Conservation (phyloP, 495 filamentous ascomycete genomes). For the Staphylotrichum longicolle region DNA sequence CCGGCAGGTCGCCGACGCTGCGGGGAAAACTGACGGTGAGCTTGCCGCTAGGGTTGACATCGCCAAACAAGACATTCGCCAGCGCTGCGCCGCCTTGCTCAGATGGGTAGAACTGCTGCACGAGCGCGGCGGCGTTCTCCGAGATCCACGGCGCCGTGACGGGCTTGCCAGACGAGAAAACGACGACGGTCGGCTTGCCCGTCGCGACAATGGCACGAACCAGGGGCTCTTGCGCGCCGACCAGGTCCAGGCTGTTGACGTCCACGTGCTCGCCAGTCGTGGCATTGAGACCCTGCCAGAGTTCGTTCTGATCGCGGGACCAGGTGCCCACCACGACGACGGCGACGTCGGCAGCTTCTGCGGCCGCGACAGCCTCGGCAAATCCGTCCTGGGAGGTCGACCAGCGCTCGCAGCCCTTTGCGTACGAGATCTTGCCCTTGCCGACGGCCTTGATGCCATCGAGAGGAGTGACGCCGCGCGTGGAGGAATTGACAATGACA, state of each 20-base stretch:
- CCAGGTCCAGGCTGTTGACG: slow-evolving; percentile 57
- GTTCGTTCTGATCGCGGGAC: slow-evolving; percentile 64
- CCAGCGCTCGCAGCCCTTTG: slow-evolving; percentile 71
- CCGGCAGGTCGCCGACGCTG: slow-evolving; percentile 61
- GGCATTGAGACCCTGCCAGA: slow-evolving; percentile 67
- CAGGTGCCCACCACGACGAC: slow-evolving; percentile 72
- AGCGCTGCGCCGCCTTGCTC: slow-evolving; percentile 77
- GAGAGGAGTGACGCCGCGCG: slow-evolving; percentile 62
- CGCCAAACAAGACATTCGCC: slow-evolving; percentile 77
- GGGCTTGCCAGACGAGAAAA: slow-evolving; percentile 68
- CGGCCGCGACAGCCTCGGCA: slow-evolving; percentile 58
- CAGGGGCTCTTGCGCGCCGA: slow-evolving; percentile 66
- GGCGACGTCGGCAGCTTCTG: slow-evolving; percentile 64
- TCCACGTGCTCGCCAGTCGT: slow-evolving; percentile 73
- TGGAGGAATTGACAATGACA: slow-evolving; percentile 59
- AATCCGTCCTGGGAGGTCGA: slow-evolving; percentile 64
- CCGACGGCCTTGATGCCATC: slow-evolving; percentile 63
- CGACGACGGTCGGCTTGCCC: slow-evolving; percentile 65
- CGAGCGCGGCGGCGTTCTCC: slow-evolving; percentile 54
- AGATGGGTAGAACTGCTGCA: slow-evolving; percentile 71
- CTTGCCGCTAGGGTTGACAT: slow-evolving; percentile 73
- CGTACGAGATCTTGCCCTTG: slow-evolving; percentile 57
- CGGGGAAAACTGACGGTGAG: slow-evolving; percentile 58
- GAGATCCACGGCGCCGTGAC: slow-evolving; percentile 68
- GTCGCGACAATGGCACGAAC: slow-evolving; percentile 62